A percentile compares a stretch with the other conserved stretches of the same genome.
phyloP scores from a whole-genome alignment of 2,329 filamentous ascomycete species.

The Colletotrichum sp. region DNA sequence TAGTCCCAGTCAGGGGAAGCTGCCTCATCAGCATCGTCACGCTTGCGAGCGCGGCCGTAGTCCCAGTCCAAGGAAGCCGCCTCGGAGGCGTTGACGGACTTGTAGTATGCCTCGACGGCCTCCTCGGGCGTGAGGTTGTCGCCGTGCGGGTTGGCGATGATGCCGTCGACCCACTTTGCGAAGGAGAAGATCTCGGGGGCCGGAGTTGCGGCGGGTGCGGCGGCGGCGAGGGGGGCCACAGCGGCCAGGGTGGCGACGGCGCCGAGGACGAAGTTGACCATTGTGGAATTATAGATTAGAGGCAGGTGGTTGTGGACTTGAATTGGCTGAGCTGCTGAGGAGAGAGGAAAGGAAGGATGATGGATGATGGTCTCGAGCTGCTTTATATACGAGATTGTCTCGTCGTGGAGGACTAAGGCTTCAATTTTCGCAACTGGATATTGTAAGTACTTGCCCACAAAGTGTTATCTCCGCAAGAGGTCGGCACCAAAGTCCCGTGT shows the following conservation, averaged over 20 bases:
- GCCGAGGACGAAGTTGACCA: not conserved
- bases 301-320: not conserved
- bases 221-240: not conserved
- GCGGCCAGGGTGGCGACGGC: not conserved
- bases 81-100: not conserved
- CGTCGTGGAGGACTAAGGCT: not conserved
- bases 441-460: not conserved
- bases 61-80: not conserved
- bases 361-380: not conserved
- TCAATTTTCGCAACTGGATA: not conserved
- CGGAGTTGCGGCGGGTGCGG: not conserved
- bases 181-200: slow-evolving; percentile 4
- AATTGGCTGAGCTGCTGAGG: not conserved
- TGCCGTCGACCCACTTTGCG: slow-evolving; percentile 6
- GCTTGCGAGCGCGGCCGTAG: not conserved
- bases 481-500: not conserved
- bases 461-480: not conserved
- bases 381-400: not conserved
- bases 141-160: slow-evolving; percentile 11
- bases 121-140: slow-evolving; percentile 3
- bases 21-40: not conserved
- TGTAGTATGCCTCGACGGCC: not conserved
- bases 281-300: not conserved
- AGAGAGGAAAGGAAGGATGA: not conserved
- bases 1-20: not conserved